A percentile compares a stretch with the other conserved stretches of the same genome.
phyloP scores from a whole-genome alignment of 805 yeast genomes.

The Komagataella pseudopastoris region DNA sequence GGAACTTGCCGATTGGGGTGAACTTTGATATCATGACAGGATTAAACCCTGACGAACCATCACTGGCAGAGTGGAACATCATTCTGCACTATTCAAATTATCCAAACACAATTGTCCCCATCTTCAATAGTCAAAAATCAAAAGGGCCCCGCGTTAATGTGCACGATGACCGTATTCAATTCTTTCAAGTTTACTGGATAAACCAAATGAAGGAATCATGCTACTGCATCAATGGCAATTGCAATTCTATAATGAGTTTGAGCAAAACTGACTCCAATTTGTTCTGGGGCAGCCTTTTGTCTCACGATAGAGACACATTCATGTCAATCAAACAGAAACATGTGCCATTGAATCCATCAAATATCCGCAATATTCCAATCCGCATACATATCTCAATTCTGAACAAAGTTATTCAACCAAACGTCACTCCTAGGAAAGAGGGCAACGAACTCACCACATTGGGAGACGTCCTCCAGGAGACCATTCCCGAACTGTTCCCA shows the following conservation, averaged over 20 bases:
- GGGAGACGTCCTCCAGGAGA: slow-evolving; percentile 23
- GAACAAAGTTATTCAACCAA: slow-evolving; percentile 21
- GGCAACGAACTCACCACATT: slow-evolving; percentile 14
- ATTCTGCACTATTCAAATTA: slow-evolving; percentile 24
- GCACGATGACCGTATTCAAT: slow-evolving; percentile 4
- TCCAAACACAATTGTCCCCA: slow-evolving; percentile 34
- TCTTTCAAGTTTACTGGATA: slow-evolving; percentile 42
- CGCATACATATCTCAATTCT: slow-evolving; percentile 11
- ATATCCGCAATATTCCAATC: slow-evolving; percentile 9
- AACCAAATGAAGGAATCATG: slow-evolving; percentile 79
- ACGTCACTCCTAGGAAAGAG: slow-evolving; percentile 6
- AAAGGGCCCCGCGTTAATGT: background rate
- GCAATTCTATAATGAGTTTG: slow-evolving; percentile 69
- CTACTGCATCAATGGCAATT: slow-evolving; percentile 60
- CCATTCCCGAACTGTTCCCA: slow-evolving; percentile 34
- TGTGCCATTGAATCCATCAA: slow-evolving; percentile 10
- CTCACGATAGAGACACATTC: background rate
- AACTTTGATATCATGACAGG: slow-evolving; percentile 41
- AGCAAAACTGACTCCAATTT: slow-evolving; percentile 44
- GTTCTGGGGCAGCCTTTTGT: slow-evolving; percentile 40
- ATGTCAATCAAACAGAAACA: slow-evolving; percentile 15
- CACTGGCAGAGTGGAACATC: slow-evolving; percentile 28
- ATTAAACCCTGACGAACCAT: slow-evolving; percentile 16
- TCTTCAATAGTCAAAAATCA: slow-evolving; percentile 7
- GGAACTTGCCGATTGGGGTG: slow-evolving; percentile 72